Conservation (phyloP, 371 early-diverging fungal genomes). For the Aphelidium insulamus region DNA sequence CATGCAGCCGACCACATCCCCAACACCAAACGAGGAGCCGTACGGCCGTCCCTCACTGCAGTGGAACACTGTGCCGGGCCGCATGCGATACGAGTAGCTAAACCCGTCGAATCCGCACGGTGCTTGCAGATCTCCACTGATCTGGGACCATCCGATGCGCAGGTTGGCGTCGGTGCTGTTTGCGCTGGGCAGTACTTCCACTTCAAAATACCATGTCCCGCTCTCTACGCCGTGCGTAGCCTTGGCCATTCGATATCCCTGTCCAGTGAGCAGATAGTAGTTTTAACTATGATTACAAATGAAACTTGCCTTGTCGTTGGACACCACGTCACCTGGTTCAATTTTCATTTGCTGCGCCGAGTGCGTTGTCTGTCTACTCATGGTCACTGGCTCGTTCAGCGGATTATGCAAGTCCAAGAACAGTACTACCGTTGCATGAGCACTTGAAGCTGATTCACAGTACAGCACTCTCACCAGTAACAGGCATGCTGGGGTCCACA, state of each 20-base stretch:
- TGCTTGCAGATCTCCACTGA: slow-evolving; percentile 41
- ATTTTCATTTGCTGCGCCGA: slow-evolving; percentile 33
- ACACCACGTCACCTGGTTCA: slow-evolving; percentile 20
- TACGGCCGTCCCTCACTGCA: neutral
- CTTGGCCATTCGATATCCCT: slow-evolving; percentile 46
- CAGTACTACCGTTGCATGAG: too few species aligned
- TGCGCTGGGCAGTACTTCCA: too few species aligned
- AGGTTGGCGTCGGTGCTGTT: slow-evolving; percentile 14
- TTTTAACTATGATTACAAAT: too few species aligned
- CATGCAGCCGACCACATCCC: slow-evolving; percentile 33
- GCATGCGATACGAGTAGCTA: slow-evolving; percentile 29
- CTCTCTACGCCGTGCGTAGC: slow-evolving; percentile 41
- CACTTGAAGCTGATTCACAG: too few species aligned
- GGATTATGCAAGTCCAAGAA: slow-evolving; percentile 44
- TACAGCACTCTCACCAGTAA: too few species aligned
- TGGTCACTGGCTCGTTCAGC: slow-evolving; percentile 15
- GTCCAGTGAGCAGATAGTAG: neutral
- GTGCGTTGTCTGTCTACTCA: slow-evolving; percentile 28
- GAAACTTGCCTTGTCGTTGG: slow-evolving; percentile 20
- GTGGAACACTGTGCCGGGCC: slow-evolving; percentile 4
- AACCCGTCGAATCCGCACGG: slow-evolving; percentile 46
- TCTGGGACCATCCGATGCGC: slow-evolving; percentile 46
- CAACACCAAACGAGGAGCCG: slow-evolving; percentile 4
- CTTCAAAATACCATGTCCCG: slow-evolving; percentile 49
- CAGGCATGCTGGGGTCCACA: too few species aligned